Percentiles rank a stretch among this genome's conserved stretches.
phyloP scores from a whole-genome alignment of 2,329 filamentous ascomycete genomes.

The Colletotrichum kahawae region DNA sequence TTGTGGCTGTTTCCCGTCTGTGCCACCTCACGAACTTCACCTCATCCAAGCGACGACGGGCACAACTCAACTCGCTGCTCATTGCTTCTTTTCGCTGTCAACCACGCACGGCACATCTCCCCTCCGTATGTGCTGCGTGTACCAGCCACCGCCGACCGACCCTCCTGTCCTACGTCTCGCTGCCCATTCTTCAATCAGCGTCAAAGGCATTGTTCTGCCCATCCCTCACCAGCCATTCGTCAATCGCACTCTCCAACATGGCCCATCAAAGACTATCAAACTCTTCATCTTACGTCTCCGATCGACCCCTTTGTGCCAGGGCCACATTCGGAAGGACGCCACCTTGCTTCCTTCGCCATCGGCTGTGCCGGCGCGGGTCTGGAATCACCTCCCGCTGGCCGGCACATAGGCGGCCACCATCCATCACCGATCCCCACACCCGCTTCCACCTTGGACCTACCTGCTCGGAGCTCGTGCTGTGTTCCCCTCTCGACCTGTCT shows the following conservation, averaged over 20 bases:
- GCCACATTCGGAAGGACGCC: conserved; percentile 5
- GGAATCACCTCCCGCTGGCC: conserved; percentile 15
- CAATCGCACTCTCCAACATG: neutral
- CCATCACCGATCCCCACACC: conserved; percentile 1
- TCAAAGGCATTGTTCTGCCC: neutral
- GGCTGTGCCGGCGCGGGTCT: conserved; percentile 12
- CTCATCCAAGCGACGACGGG: neutral
- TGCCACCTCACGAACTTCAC: conserved; percentile 20
- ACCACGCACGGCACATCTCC: neutral
- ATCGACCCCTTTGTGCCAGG: neutral
- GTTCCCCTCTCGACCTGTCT: neutral
- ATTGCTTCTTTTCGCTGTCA: neutral
- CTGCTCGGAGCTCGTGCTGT: conserved; percentile 1
- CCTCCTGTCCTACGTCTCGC: neutral
- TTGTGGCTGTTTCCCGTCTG: conserved; percentile 8
- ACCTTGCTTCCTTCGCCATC: conserved; percentile 12
- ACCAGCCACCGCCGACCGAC: neutral
- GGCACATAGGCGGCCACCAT: conserved; percentile 18
- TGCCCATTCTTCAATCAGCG: neutral
- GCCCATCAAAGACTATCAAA: neutral
- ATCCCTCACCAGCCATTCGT: neutral
- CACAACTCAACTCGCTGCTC: neutral
- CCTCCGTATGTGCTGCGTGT: neutral
- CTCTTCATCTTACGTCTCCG: neutral
- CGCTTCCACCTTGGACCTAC: neutral